Evolutionary conservation across 2,329 filamentous ascomycete species (phyloP), one percentile per base, ranked within the genome.

Genomic region (Aspergillus sp.): DNA sequence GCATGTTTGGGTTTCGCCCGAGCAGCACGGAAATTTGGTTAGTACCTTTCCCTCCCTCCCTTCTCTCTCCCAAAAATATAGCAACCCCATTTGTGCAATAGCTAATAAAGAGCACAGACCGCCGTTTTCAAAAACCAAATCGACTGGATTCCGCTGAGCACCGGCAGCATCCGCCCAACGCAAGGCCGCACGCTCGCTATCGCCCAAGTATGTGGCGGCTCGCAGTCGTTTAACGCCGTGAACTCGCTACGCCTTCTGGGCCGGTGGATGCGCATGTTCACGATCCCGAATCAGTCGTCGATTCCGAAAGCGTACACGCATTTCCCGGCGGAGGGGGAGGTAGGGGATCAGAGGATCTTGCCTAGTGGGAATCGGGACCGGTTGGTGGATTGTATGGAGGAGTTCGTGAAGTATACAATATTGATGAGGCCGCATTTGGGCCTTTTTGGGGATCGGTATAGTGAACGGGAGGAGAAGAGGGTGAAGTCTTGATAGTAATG

Each of bases 121-220:
- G 80, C 75, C 3, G 78, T 85, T 0, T 85, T 85, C 72, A 85
- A 85, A 53, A 83, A 83, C 53, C 82, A 85, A 53, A 85, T 85
- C 43, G 83, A 86, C 62, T 85, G 83, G 83, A 82, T 85, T 35
- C 82, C 82, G 0, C 68, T 86, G 0, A 75, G 71, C 1, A 77
- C 77, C 0, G 82, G 82, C 20, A 79, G 78, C 7, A 77, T 86
- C 0, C 78, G 82, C 0, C 83, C 81, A 0, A 85, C 83, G 0
- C 82, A 86, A 65, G 82, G 82, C 30, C 74, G 82, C 0, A 85
- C 82, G 0, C 69, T 86, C 1, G 77, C 77, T 1, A 73, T 85
- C 19, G 78, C 79, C 0, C 80, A 84, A 60, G 81, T 85, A 0
- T 79, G 72, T 45, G 82, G 83, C 13, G 83, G 82, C 0, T 82